phyloP scores from a whole-genome alignment of 2,329 filamentous ascomycete species.

The Aspergillus ruber region DNA sequence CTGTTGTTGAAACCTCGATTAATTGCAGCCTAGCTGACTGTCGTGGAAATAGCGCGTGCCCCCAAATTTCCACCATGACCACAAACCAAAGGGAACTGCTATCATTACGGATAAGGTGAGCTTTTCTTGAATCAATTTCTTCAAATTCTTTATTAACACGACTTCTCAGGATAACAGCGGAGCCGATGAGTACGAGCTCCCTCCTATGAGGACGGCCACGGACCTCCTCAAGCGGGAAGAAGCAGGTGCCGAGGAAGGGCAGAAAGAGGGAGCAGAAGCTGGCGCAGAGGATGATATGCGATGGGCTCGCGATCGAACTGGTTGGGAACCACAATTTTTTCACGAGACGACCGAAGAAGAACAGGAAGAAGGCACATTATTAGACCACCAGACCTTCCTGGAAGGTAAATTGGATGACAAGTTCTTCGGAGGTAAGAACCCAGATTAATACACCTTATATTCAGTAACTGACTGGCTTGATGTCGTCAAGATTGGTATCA shows the following conservation, averaged over 20 bases:
- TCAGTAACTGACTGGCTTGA: background rate
- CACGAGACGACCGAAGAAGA: conserved; percentile 46
- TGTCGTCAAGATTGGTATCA: conserved; percentile 79
- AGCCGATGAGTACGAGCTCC: conserved; percentile 67
- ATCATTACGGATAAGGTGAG: conserved; percentile 68
- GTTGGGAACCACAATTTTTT: conserved; percentile 86
- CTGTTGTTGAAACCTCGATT: background rate
- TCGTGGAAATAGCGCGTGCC: conserved; percentile 53
- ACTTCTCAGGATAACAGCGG: conserved; percentile 56
- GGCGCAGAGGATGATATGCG: conserved; percentile 46
- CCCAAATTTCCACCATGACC: conserved; percentile 53
- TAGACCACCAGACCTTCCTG: conserved; percentile 83
- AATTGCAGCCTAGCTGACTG: background rate
- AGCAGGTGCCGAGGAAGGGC: conserved; percentile 44
- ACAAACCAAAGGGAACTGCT: conserved; percentile 34
- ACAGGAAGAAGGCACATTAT: conserved; percentile 55
- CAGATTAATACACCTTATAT: background rate
- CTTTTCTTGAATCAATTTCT: conserved; percentile 3
- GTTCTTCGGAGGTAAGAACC: conserved; percentile 69
- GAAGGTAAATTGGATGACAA: conserved; percentile 80
- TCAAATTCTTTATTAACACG: background rate
- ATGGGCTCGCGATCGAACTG: conserved; percentile 58
- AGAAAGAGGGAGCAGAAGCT: conserved; percentile 44
- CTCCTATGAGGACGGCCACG: conserved; percentile 59
- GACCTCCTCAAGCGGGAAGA: conserved; percentile 49